Conservation (phyloP, 1,139 yeast species). For the Komagataea norvegica region DNA sequence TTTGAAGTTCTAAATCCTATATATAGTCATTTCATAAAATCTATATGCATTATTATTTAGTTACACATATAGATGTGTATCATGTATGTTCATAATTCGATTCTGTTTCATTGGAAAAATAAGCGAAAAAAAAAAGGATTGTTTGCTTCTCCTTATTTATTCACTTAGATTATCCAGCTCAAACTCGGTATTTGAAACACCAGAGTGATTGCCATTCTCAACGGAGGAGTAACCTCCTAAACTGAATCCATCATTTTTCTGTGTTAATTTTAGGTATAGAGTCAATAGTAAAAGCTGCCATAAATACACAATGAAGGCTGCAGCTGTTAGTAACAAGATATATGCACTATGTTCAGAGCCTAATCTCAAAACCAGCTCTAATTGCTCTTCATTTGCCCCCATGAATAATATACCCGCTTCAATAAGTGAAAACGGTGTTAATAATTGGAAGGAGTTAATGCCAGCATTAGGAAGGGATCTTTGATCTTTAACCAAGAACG, state of each 20-base stretch:
- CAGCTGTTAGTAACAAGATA: slow-evolving; percentile 64
- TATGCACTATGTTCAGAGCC: slow-evolving; percentile 86
- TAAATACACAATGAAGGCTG: slow-evolving; percentile 66
- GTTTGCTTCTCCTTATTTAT: neutral
- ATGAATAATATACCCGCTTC: slow-evolving; percentile 78
- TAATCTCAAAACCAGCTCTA: slow-evolving; percentile 60
- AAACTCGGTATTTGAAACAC: slow-evolving; percentile 18
- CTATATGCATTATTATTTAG: too few species aligned
- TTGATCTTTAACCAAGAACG: slow-evolving; percentile 58
- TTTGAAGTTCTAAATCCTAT: neutral
- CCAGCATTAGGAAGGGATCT: slow-evolving; percentile 41
- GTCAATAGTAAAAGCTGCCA: slow-evolving; percentile 57
- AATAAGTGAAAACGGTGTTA: slow-evolving; percentile 76
- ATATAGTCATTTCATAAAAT: too few species aligned
- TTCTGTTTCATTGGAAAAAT: too few species aligned
- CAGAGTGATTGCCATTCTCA: slow-evolving; percentile 5
- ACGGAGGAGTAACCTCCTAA: slow-evolving; percentile 14
- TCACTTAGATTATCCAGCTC: slow-evolving; percentile 20
- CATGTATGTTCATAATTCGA: too few species aligned
- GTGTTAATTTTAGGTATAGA: slow-evolving; percentile 48
- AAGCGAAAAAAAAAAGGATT: too few species aligned
- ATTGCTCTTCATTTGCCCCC: slow-evolving; percentile 91
- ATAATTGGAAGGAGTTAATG: slow-evolving; percentile 69
- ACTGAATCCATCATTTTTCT: slow-evolving; percentile 5
- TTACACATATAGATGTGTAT: too few species aligned